Evolutionary conservation across 1,139 yeast species (phyloP), one percentile per base, ranked within the genome.

Genomic region (Schwanniomyces etchellsii): DNA sequence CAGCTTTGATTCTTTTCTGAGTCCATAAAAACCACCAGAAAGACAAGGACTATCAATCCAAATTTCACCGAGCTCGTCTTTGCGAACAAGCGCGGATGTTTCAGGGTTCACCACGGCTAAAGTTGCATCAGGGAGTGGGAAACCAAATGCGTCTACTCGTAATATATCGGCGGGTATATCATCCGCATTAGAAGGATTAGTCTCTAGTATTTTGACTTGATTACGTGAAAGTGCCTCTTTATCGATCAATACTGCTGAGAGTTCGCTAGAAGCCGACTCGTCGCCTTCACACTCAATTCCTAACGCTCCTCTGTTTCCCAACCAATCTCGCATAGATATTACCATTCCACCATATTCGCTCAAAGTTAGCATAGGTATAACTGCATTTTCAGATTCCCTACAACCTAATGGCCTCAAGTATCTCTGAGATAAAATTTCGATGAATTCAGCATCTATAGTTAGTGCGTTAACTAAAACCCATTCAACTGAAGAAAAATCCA

Each of bases 311-410:
- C 71, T 74, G 3, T 75, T 73, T 5, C 83, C 88, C 9, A 88
- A 60, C 91, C 96, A 89, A 52, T 91, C 99, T 42, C 95, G 69
- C 70, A 88, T 72, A 0, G 96, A 78, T 13, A 91, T 79, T 4
- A 89, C 91, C 78, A 91, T 85, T 2, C 99, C 99, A 20, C 98
- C 98, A 48, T 88, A 94, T 48, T 91, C 98, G 42, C 86, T 77
- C 32, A 91, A 60, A 0, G 96, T 84, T 28, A 93, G 64, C 70
- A 93, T 74, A 0, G 99, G 99, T 1, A 95, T 81, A 16, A 89
- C 80, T 2, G 89, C 85, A 35, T 78, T 77, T 26, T 82, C 73
- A 0, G 95, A 82, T 32, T 74, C 75, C 33, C 66, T 73, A 48
- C 95, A 88, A 0, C 98, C 98, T 35, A 91, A 59, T 3, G 97